Evolutionary conservation across 805 yeast species (phyloP).

Genomic region (Spathaspora sp.): DNA sequence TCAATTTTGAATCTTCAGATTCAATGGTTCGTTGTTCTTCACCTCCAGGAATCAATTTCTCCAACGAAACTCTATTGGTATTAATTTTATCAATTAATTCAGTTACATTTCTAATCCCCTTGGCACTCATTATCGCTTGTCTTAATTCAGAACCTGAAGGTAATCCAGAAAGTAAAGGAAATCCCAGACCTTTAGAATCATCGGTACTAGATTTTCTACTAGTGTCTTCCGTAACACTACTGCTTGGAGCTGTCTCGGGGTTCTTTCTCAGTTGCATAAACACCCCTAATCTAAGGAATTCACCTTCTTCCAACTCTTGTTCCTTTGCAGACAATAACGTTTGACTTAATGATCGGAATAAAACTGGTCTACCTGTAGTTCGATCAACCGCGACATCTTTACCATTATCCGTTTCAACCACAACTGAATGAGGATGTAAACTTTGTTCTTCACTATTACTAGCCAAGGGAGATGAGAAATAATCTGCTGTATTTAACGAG

Average conservation of each 20-base stretch:
- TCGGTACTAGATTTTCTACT: neutral
- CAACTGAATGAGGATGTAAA: constrained; percentile 67
- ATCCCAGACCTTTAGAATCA: constrained; percentile 10
- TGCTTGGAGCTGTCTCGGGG: neutral
- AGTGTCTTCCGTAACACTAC: neutral
- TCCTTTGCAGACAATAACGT: constrained; percentile 66
- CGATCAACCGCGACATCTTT: constrained; percentile 56
- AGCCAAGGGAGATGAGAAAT: constrained; percentile 13
- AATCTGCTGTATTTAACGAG: constrained; percentile 8
- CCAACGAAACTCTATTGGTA: constrained; percentile 48
- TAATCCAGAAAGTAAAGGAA: constrained; percentile 35
- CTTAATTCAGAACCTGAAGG: constrained; percentile 56
- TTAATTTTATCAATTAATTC: constrained; percentile 66
- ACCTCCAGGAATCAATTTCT: constrained; percentile 18
- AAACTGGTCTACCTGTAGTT: constrained; percentile 67
- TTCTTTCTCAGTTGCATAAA: constrained; percentile 62
- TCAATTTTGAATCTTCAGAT: neutral
- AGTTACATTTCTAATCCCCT: constrained; percentile 67
- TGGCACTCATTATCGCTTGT: constrained; percentile 66
- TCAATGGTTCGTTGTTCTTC: neutral
- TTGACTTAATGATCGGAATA: constrained; percentile 60
- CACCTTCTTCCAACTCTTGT: constrained; percentile 91
- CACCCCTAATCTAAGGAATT: constrained; percentile 81
- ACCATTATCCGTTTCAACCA: constrained; percentile 58
- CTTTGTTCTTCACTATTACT: constrained; percentile 16